phyloP scores from a whole-genome alignment of 345 rosid genomes.

The Salix purpurea region DNA sequence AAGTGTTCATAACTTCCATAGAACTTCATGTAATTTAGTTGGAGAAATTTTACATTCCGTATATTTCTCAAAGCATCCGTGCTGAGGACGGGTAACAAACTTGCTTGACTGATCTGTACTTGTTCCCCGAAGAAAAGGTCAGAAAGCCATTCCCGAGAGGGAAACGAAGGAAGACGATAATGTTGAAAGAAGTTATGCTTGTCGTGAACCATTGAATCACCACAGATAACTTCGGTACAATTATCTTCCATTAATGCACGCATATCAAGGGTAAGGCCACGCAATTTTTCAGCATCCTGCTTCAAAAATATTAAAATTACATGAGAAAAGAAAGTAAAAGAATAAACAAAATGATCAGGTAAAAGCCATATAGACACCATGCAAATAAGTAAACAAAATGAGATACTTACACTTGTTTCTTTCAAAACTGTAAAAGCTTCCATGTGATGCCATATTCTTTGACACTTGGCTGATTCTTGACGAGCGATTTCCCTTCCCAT shows the following conservation, averaged over 20 bases:
- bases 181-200: too few species aligned
- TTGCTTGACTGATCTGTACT: background rate
- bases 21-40: background rate
- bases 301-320: background rate
- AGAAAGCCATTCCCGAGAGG: too few species aligned
- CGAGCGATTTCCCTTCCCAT: background rate
- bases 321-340: background rate
- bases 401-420: background rate
- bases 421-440: background rate
- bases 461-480: background rate
- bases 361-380: too few species aligned
- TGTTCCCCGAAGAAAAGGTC: too few species aligned
- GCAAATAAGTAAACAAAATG: background rate
- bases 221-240: background rate
- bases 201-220: too few species aligned
- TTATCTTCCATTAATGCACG: background rate
- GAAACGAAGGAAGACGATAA: too few species aligned
- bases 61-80: background rate
- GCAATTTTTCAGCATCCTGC: background rate
- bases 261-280: background rate
- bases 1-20: background rate
- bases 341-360: background rate
- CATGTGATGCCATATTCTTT: background rate
- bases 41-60: background rate
- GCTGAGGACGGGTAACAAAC: too few species aligned